phyloP scores from a whole-genome alignment of 1,284 basidiomycete species.

The Vanrija humicola region DNA sequence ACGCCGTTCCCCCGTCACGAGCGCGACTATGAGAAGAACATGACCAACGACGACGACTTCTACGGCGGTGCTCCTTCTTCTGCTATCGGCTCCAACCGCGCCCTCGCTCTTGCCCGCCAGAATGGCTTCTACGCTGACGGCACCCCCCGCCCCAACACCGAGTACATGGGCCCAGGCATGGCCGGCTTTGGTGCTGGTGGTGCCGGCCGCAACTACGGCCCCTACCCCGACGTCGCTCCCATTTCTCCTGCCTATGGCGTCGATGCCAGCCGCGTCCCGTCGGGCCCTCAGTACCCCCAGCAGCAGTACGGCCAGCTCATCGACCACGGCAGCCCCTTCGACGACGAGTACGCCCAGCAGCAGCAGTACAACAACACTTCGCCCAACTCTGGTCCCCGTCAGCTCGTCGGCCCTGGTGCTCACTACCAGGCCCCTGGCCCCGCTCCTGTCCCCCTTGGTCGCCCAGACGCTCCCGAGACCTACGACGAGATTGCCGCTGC shows the following conservation, averaged over 20 bases:
- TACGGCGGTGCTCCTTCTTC: conserved; percentile 5
- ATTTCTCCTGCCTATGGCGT: conserved; percentile 19
- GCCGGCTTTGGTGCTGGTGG: conserved; percentile 37
- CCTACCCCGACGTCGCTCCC: conserved; percentile 19
- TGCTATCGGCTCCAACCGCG: conserved; percentile 21
- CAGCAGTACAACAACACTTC: conserved; percentile 13
- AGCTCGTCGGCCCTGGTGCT: conserved; percentile 33
- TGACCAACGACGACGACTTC: conserved; percentile 6
- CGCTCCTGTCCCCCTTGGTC: conserved; percentile 37
- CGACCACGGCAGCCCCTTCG: conserved; percentile 1
- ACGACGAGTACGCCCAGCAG: conserved; percentile 3
- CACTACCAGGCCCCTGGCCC: conserved; percentile 16
- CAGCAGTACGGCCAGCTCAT: conserved; percentile 6
- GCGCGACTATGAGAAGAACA: background rate
- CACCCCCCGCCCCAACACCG: conserved; percentile 24
- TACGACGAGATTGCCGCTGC: conserved; percentile 31
- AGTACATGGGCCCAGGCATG: conserved; percentile 24
- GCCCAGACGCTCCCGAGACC: conserved; percentile 31
- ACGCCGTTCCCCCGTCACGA: conserved; percentile 31
- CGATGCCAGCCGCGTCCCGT: conserved; percentile 24
- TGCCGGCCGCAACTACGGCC: conserved; percentile 16
- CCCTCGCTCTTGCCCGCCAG: conserved; percentile 29
- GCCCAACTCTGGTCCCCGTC: conserved; percentile 26
- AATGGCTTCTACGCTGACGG: conserved; percentile 29
- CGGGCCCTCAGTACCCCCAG: background rate